These are phyloP conservation scores for Debaryomyces maramus DNA, from an alignment of 805 yeast species.

Conservation along the genomic window DNA sequence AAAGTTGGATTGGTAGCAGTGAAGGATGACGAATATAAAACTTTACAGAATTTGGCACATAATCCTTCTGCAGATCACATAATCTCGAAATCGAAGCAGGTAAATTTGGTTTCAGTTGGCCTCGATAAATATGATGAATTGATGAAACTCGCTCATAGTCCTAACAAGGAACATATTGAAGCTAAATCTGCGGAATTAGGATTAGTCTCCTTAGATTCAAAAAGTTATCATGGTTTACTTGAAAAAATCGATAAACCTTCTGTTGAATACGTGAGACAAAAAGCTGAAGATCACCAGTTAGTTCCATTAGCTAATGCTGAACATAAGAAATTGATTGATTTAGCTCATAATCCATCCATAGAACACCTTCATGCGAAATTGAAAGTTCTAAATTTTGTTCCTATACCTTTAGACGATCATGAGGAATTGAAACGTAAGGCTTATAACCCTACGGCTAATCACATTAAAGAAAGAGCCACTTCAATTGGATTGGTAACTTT, in stretches of 20 bases:
- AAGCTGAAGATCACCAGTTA: slow-evolving; percentile 11
- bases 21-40: slow-evolving; percentile 6
- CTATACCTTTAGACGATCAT: slow-evolving; percentile 4
- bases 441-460: slow-evolving; percentile 28
- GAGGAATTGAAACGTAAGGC: slow-evolving; percentile 21
- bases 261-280: slow-evolving; percentile 19
- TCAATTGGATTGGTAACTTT: slow-evolving; percentile 9
- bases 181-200: slow-evolving; percentile 19
- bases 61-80: slow-evolving; percentile 15
- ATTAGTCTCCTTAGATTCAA: slow-evolving; percentile 18
- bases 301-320: slow-evolving; percentile 9
- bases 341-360: slow-evolving; percentile 17
- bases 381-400: slow-evolving; percentile 7
- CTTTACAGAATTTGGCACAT: slow-evolving; percentile 9
- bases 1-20: slow-evolving; percentile 10
- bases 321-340: slow-evolving; percentile 11
- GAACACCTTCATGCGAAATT: slow-evolving; percentile 20
- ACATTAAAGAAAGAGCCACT: slow-evolving; percentile 18
- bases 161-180: slow-evolving; percentile 18
- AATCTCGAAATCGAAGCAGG: slow-evolving; percentile 17
- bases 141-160: slow-evolving; percentile 2
- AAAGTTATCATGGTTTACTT: slow-evolving; percentile 19
- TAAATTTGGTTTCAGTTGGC: slow-evolving; percentile 23
- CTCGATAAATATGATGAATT: slow-evolving; percentile 12
- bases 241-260: slow-evolving; percentile 15